Conservation (phyloP, 208 protist genomes). For the Naegleria lovaniensis region DNA sequence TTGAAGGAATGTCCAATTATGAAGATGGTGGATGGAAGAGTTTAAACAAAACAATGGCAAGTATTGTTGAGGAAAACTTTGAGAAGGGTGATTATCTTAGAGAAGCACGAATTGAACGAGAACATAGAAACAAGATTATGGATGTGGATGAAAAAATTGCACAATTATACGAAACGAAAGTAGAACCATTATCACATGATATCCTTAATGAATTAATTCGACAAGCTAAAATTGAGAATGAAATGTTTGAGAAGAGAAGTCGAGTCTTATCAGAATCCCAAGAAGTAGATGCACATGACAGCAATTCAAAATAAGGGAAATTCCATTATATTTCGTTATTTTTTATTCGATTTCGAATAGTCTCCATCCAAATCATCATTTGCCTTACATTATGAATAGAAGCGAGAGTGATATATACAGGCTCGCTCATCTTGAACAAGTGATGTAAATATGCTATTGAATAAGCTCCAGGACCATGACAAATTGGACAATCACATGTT, state of each 20-base stretch:
- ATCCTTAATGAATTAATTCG: background rate
- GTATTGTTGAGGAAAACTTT: background rate
- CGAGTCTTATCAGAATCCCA: too few species aligned
- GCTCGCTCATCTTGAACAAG: conserved; percentile 24
- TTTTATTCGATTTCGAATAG: background rate
- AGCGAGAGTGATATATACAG: background rate
- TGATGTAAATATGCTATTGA: conserved; percentile 25
- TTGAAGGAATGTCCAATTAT: background rate
- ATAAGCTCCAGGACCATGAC: background rate
- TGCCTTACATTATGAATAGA: conserved; percentile 21
- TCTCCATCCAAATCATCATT: background rate
- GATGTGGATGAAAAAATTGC: background rate
- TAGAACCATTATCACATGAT: background rate
- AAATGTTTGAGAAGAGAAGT: background rate
- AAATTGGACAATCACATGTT: conserved; percentile 9
- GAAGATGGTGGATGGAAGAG: background rate
- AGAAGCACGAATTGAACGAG: background rate
- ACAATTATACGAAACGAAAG: background rate
- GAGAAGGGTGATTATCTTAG: background rate
- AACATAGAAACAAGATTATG: background rate
- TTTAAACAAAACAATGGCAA: background rate
- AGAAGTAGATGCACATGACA: too few species aligned
- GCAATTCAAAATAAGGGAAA: background rate
- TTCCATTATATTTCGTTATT: conserved; percentile 24
- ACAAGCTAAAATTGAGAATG: background rate